Base-by-base conservation (phyloP, 192 early-diverging fungal species). In the Coemansia sp. region DNA sequence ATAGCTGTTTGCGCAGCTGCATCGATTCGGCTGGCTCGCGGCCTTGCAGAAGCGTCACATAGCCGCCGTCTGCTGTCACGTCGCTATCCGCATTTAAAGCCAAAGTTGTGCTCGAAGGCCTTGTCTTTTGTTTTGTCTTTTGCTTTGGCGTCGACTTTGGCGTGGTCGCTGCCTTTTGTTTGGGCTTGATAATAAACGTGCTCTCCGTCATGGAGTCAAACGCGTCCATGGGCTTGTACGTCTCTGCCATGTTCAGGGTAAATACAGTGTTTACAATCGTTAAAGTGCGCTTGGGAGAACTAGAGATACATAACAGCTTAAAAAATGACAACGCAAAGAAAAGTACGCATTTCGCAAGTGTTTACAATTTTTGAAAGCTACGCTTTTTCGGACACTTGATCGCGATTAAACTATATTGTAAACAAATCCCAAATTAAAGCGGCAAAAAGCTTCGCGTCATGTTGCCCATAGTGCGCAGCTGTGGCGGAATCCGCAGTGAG, bases 1-100 rank as follows among this genome's bases (percentile, higher is more conserved):
- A 89, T 18, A 78, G 64, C 33, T 27, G 27, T 35, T 65, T 69
- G 46, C 88, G 72, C 19, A 83, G 54, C 25, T 74, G 53, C 60
- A 84, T 80, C 3, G 79, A 77, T 29, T 81, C 79, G 21, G 54
- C 47, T 0, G 83, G 40, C 52, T 92, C 90, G 24, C 67, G 66
- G 2, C 86, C 87, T 27, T 81, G 71, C 32, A 82, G 66, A 19
- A 92, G 64, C 2, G 58, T 79, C 52, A 86, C 85, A 54, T 86
- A 91, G 11, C 87, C 89, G 19, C 77, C 80, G 14, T 73, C 49
- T 9, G 42, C 18, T 45, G 58, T 31, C 24, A 58, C 28, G 27
- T 16, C 59, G 18, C 46, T 16, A 6, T 25, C 18, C 6, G 48
- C 18, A 33, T 57, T 54, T 38, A 16, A 11, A 12, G 7, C 47